Base-by-base conservation (phyloP, 2,329 filamentous ascomycete species). In the Neurospora sp. region DNA sequence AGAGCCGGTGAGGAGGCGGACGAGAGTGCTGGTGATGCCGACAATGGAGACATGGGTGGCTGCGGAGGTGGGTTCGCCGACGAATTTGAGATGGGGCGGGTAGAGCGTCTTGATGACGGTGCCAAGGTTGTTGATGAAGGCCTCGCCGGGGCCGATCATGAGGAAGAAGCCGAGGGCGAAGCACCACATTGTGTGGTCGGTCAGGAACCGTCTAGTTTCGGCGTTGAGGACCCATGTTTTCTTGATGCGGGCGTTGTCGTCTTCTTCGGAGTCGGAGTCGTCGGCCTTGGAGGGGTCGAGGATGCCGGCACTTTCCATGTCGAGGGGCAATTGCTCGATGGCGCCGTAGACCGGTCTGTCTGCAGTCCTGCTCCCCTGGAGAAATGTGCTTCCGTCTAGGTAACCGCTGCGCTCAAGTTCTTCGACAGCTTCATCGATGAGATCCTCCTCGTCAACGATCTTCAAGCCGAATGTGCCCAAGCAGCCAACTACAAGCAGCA, bases 91-190 rank as follows among this genome's bases (percentile, higher is more conserved):
- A 7, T 81, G 79, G 19, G 88, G 89, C 15, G 86, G 86, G 66
- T 92, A 92, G 3, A 97, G 84, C 0, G 95, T 97, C 74, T 92
- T 91, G 75, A 98, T 94, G 72, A 99, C 90, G 33, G 94, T 97
- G 42, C 96, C 96, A 10, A 99, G 84, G 76, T 98, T 99, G 82
- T 98, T 99, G 81, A 98, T 93, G 79, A 97, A 99, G 11, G 95
- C 92, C 81, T 99, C 96, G n/a, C 94, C 95, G 0, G 96, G 95
- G 0, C 96, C 96, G 69, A 94, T 92, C 75, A 97, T 92, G 73
- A 98, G 86, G 80, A 98, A 93, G 81, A 99, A 98, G 23, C 93
- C 94, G 0, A 90, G 83, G 0, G 95, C 93, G 74, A 99, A 90
- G 78, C 90, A 92, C 95, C 95, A 99, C 95, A 98, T 98, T 13